Base-by-base conservation (phyloP, 352 stramenopile genomes). In the Saprolegnia parasitica region DNA sequence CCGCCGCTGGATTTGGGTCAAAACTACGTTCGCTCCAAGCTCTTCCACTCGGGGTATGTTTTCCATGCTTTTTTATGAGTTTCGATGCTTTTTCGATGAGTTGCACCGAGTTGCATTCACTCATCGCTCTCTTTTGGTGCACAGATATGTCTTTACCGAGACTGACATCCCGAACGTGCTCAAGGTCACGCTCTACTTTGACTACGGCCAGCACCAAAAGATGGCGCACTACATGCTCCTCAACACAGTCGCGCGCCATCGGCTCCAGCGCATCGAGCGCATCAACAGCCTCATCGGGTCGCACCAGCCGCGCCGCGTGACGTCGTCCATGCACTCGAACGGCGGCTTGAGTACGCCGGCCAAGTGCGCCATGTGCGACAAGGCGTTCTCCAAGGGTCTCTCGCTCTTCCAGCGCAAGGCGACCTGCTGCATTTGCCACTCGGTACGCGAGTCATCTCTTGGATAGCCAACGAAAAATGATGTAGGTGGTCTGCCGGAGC, bases 101-200 rank as follows among this genome's bases (percentile, higher is more conserved):
- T 70, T 61, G 11, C 15, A 58, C 52, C 23, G 20, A n/a, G n/a
- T n/a, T n/a, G n/a, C n/a, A n/a, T 35, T 16, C 24, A 37, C 46
- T 46, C 21, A 42, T 16, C 16, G 21, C 16, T 18, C n/a, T 18
- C 18, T 32, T 61, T 32, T 56, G 15, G 32, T 56, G 29, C 18
- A 18, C 23, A 70, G 63, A 4, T 70, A 70, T 49, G 63, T 70
- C 46, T 39, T 70, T 16, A 70, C 63, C 18, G 63, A 70, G 37
- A 70, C 63, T 4, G 63, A 70, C 26, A 58, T 55, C 29, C 63
- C 63, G 20, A 70, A 40, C 26, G 47, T 70, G 8, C 63, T 70
- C 23, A 52, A 52, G 16, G 63, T 70, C 18, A 70, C 63, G 3
- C 40, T 70, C 23, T 70, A 70, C 54, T 70, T 70, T 70, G 63